Conservation (phyloP, 768 basidiomycete genomes). For the Leucocoprinus leucothites region DNA sequence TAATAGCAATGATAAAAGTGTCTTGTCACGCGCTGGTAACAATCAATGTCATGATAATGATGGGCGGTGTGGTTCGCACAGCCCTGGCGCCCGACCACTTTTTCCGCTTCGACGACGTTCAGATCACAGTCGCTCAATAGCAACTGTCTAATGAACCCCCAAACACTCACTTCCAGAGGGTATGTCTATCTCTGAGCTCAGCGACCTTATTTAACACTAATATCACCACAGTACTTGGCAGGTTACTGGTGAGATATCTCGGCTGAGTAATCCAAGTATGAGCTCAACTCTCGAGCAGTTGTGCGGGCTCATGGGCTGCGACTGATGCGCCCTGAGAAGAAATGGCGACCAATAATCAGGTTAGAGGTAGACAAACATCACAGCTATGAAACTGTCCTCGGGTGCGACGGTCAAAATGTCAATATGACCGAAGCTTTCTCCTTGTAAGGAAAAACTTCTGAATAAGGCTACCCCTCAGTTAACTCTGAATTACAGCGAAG, state of each 20-base stretch:
- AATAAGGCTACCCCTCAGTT: not conserved
- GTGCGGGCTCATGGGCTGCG: conserved; percentile 41
- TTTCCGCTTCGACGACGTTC: not conserved
- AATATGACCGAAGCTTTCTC: conserved; percentile 53
- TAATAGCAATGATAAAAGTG: too few species aligned
- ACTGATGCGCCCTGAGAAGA: conserved; percentile 54
- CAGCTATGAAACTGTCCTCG: conserved; percentile 55
- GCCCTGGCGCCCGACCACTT: not conserved
- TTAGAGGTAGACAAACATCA: conserved; percentile 52
- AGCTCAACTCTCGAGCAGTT: conserved; percentile 23
- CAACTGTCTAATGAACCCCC: not conserved
- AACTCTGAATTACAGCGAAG: conserved; percentile 28
- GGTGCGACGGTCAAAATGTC: conserved; percentile 67
- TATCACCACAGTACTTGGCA: conserved; percentile 26
- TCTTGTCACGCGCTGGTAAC: too few species aligned
- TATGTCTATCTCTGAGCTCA: not conserved
- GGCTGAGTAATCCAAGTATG: not conserved
- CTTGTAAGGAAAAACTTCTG: conserved; percentile 41
- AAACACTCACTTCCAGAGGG: not conserved
- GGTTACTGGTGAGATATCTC: conserved; percentile 23
- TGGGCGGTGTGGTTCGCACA: not conserved
- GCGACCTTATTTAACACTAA: not conserved
- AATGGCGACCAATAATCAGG: conserved; percentile 66
- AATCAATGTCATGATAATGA: too few species aligned
- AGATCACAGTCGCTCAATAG: not conserved